phyloP scores from a whole-genome alignment of 345 rosid species.

The Dimocarpus longan region DNA sequence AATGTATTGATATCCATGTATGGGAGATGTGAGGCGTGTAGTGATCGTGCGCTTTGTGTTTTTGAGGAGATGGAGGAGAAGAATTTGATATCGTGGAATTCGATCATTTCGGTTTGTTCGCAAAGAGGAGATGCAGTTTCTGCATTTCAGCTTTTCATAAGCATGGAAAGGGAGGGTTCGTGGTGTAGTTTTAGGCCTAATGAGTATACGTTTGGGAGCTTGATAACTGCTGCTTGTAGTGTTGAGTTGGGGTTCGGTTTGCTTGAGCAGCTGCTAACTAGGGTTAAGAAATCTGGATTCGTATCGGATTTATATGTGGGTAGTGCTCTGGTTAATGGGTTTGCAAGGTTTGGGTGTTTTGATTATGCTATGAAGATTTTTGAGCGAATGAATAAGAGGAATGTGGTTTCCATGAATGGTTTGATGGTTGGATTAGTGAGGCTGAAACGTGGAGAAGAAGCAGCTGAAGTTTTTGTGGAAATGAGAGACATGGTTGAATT shows the following conservation, averaged over 20 bases:
- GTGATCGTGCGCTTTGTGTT: constrained; percentile 48
- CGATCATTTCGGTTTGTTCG: constrained; percentile 70
- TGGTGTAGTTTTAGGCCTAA: constrained; percentile 51
- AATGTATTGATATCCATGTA: constrained; percentile 83
- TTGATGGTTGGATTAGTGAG: constrained; percentile 82
- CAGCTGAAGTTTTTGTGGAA: constrained; percentile 57
- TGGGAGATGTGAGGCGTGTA: constrained; percentile 49
- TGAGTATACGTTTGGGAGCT: constrained; percentile 89
- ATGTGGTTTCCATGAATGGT: constrained; percentile 78
- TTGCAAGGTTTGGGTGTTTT: constrained; percentile 64
- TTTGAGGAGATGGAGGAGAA: constrained; percentile 63
- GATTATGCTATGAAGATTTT: constrained; percentile 62
- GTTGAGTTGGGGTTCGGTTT: constrained; percentile 49
- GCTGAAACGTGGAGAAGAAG: constrained; percentile 73
- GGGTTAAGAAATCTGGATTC: constrained; percentile 64
- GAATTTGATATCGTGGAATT: constrained; percentile 75
- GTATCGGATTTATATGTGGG: constrained; percentile 80
- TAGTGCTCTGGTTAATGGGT: constrained; percentile 78
- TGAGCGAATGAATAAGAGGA: constrained; percentile 60
- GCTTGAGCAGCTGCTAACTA: constrained; percentile 73
- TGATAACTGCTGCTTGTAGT: constrained; percentile 64
- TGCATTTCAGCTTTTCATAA: constrained; percentile 64
- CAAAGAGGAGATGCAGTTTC: constrained; percentile 51
- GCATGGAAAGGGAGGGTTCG: constrained; percentile 54
- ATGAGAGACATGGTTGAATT: constrained; percentile 51